Base-by-base conservation (phyloP, 257 asterid genomes). In the Nicotiana tabacum region DNA sequence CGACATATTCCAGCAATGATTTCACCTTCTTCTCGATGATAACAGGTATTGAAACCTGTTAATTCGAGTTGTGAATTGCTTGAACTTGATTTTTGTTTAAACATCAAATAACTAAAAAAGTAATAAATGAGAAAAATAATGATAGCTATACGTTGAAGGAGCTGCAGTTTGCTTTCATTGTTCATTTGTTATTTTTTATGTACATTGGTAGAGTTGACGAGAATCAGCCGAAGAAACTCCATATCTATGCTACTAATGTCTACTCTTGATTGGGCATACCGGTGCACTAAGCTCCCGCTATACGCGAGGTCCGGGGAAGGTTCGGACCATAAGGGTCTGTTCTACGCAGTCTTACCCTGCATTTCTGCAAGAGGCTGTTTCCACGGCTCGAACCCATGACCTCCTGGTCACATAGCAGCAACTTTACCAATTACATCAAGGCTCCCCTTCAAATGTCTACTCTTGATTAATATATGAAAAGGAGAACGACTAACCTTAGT, bases 1-100 rank as follows among this genome's bases (percentile, higher is more conserved):
- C 84, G 18, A 83, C 58, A 33, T 43, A 81, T 61, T 66, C 66
- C 55, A 24, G 21, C 83, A 81, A 74, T 15, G 74, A 70, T 62
- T 69, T 82, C 58, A 85, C 74, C 72, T 48, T 83, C 84, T 72
- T 82, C 80, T 83, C 82, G 62, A 86, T 51, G 55, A 57, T 66
- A 37, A 62, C 6, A 29, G 70, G 77, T 21, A 61, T 3, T 1
- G 87, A 65, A 2, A 82, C 84, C 91, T 88, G 84, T 33, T 21
- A 77, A 60, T 33, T 58, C 0, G 24, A 17, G 58, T 66, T 66
- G 29, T 78, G 24, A 60, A 32, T 27, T 66, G 61, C 70, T 67
- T 11, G 17, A 55, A 78, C 29, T 57, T 57, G 32, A 56, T n/a
- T 21, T 18, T 12, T 13, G 39, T 16, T 1, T 18, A 61, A 55